Evolutionary conservation across 176 grass and related monocot species (phyloP).

Genomic region (Carex parvula): DNA sequence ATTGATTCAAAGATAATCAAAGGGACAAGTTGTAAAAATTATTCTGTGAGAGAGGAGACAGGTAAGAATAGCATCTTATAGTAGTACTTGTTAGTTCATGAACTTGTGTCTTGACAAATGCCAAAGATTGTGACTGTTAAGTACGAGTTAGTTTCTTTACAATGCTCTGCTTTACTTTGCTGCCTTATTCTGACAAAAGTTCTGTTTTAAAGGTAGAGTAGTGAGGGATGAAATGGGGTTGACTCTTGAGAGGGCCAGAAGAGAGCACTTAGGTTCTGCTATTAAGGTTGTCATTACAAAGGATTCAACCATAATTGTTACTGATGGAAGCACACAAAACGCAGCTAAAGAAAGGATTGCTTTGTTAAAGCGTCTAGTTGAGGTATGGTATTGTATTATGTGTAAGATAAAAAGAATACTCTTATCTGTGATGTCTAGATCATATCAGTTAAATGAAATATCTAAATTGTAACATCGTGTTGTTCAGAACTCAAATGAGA

Average conservation of each 20-base stretch:
- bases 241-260: slow-evolving; percentile 65
- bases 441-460: slow-evolving; percentile 19
- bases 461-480: slow-evolving; percentile 16
- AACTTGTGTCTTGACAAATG: neutral
- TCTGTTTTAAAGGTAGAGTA: slow-evolving; percentile 56
- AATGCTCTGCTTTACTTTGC: neutral
- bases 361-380: slow-evolving; percentile 54
- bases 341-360: slow-evolving; percentile 63
- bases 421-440: slow-evolving; percentile 5
- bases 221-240: slow-evolving; percentile 75
- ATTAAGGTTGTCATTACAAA: slow-evolving; percentile 67
- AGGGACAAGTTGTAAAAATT: neutral
- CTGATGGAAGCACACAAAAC: slow-evolving; percentile 55
- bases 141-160: neutral
- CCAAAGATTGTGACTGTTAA: neutral
- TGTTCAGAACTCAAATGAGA: slow-evolving; percentile 61
- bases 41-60: neutral
- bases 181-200: neutral
- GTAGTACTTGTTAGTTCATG: neutral
- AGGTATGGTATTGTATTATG: slow-evolving; percentile 41
- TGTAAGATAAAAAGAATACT: neutral
- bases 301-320: slow-evolving; percentile 85
- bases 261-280: slow-evolving; percentile 81
- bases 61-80: neutral
- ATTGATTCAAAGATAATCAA: neutral